phyloP scores from a whole-genome alignment of 306 rosid species.

The Sechiopsis laciniata region DNA sequence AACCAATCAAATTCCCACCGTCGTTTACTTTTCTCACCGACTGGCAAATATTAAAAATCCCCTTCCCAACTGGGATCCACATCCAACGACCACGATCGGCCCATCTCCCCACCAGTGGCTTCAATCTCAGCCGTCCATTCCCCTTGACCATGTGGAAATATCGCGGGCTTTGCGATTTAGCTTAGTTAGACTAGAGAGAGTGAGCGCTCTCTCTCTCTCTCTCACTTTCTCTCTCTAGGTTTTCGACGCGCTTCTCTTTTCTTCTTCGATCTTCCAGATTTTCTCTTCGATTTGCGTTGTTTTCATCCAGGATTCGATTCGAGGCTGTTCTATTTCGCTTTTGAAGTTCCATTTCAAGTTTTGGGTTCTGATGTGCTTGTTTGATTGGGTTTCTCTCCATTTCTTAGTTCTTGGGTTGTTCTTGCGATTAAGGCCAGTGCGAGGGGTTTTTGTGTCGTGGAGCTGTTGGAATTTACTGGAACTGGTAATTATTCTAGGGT shows the following conservation, averaged over 20 bases:
- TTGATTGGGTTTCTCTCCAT: not conserved
- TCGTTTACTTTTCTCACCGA: too few species aligned
- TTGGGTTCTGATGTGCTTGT: constrained; percentile 1
- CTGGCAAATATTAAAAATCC: too few species aligned
- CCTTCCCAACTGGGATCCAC: not conserved
- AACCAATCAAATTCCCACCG: too few species aligned
- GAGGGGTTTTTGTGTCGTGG: not conserved
- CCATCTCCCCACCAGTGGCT: not conserved
- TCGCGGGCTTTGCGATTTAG: constrained; percentile 6
- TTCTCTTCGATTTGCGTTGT: not conserved
- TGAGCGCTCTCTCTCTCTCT: not conserved
- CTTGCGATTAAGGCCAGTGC: not conserved
- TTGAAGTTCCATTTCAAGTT: constrained; percentile 9
- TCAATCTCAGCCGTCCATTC: constrained; percentile 11
- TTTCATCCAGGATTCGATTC: not conserved
- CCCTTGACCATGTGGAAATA: not conserved
- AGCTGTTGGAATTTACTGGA: constrained; percentile 5
- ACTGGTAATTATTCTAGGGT: constrained; percentile 20
- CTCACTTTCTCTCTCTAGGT: constrained; percentile 1
- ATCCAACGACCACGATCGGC: not conserved
- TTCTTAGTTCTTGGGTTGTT: not conserved
- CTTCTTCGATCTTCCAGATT: too few species aligned
- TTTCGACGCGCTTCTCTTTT: constrained; percentile 14
- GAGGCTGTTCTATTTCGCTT: not conserved
- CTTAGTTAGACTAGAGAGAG: constrained; percentile 10